Conservation (phyloP, 768 basidiomycete species). For the Lactarius trivialis region DNA sequence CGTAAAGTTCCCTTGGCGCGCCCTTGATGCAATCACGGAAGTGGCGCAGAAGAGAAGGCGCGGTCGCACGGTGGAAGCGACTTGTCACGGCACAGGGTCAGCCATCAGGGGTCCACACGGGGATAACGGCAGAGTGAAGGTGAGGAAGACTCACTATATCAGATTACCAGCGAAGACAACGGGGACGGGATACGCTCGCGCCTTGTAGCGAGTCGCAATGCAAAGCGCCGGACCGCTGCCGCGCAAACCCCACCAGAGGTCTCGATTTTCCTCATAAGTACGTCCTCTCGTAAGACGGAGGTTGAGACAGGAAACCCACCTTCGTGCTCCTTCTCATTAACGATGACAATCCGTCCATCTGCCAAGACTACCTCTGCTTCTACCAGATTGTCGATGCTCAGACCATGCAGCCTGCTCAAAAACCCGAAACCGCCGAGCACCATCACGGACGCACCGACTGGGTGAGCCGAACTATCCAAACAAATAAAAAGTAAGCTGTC, state of each 20-base stretch:
- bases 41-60: slow-evolving; percentile 83
- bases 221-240: slow-evolving; percentile 82
- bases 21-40: slow-evolving; percentile 91
- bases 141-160: slow-evolving; percentile 60
- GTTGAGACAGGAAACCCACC: slow-evolving; percentile 36
- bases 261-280: slow-evolving; percentile 33
- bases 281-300: neutral
- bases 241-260: slow-evolving; percentile 83
- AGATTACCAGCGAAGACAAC: slow-evolving; percentile 90
- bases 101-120: neutral
- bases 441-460: slow-evolving; percentile 75
- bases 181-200: slow-evolving; percentile 81
- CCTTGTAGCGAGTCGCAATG: slow-evolving; percentile 84
- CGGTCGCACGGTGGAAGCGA: slow-evolving; percentile 81
- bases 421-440: slow-evolving; percentile 87
- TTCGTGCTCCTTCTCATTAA: slow-evolving; percentile 64
- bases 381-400: slow-evolving; percentile 85
- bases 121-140: neutral
- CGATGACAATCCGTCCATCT: slow-evolving; percentile 78
- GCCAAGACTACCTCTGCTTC: slow-evolving; percentile 91
- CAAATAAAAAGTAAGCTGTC: neutral
- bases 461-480: slow-evolving; percentile 61
- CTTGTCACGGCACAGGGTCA: slow-evolving; percentile 34
- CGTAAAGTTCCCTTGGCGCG: slow-evolving; percentile 81
- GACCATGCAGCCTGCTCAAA: slow-evolving; percentile 72